Base-by-base conservation (phyloP, 805 yeast species). In the Naumovozyma dairenensis region DNA sequence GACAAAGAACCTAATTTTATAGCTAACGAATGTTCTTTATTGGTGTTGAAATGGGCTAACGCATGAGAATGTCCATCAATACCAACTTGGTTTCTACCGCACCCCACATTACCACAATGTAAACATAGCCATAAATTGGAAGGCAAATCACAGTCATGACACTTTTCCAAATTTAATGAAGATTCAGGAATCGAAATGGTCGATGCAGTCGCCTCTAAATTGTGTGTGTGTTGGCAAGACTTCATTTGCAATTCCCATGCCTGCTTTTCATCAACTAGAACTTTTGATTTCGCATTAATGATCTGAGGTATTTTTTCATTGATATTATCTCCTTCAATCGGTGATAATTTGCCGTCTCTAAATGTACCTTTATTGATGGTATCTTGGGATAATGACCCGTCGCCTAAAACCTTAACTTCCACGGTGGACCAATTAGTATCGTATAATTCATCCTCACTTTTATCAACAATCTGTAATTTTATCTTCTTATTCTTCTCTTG, bases 41-140 rank as follows among this genome's bases (percentile, higher is more conserved):
- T 33, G 0, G 40, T 24, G 25, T 78, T 72, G 49, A 55, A 78
- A 58, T 92, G 99, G 0, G 58, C 53, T 38, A 89, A 61, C 0
- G 94, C 97, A 56, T 92, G 98, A 0, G 94, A 77, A 51, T 89
- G 75, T 5, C 99, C 99, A n/a, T 86, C 80, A 9, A 81, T 74
- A 22, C 97, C 98, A 51, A 82, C 84, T 57, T 92, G 98, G 21
- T 77, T 77, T 43, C 99, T 66, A 5, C 99, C 99, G 61, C 99
- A 92, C 4, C 96, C 96, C 8, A 86, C 48, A n/a, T 71, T 62
- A 2, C 98, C 98, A 67, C 98, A 92, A 31, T 72, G 71, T 29
- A 92, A 60, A 62, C 99, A 92, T 13, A 92, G 65, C 99, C 99
- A 92, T 30, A 92, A 59, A 53, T 92, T 92, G 43, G 78, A 81